Evolutionary conservation across 2,329 filamentous ascomycete species (phyloP).

Genomic region (Didymella pomorum): DNA sequence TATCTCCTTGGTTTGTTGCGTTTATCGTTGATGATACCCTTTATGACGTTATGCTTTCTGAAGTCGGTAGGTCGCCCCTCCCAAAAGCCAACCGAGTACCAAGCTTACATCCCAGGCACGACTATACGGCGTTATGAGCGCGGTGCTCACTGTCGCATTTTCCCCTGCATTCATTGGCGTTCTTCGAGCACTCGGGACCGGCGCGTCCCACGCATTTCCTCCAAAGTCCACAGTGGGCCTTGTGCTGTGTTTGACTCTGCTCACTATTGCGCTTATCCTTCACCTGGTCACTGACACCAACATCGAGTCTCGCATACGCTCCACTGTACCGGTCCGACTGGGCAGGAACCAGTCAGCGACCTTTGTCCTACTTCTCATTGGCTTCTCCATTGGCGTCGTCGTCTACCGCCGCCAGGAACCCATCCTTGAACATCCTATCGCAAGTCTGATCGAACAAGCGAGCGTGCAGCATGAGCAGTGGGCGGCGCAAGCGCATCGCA

Average conservation of each 20-base stretch:
- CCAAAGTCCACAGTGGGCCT: slow-evolving; percentile 45
- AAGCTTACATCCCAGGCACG: slow-evolving; percentile 39
- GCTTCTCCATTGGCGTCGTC: slow-evolving; percentile 41
- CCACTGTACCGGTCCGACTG: slow-evolving; percentile 41
- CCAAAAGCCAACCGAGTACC: not conserved
- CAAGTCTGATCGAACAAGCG: slow-evolving; percentile 62
- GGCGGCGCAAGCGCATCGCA: slow-evolving; percentile 56
- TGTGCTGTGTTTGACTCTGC: slow-evolving; percentile 39
- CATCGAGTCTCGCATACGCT: slow-evolving; percentile 40
- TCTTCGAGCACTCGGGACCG: slow-evolving; percentile 43
- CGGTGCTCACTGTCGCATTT: slow-evolving; percentile 44
- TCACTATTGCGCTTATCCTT: slow-evolving; percentile 44
- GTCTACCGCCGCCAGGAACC: slow-evolving; percentile 53
- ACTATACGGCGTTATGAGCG: slow-evolving; percentile 46
- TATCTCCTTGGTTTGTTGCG: slow-evolving; percentile 46
- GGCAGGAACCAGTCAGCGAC: slow-evolving; percentile 43
- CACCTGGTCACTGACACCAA: slow-evolving; percentile 42
- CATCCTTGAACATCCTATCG: slow-evolving; percentile 62
- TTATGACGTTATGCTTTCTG: slow-evolving; percentile 48
- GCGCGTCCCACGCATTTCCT: slow-evolving; percentile 45
- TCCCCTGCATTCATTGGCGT: slow-evolving; percentile 46
- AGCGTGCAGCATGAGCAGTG: slow-evolving; percentile 59
- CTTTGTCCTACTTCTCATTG: slow-evolving; percentile 53
- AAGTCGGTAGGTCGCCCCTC: slow-evolving; percentile 38
- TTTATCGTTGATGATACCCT: slow-evolving; percentile 50